phyloP scores from a whole-genome alignment of 139 green algal species.

The Tetratostichococcus sp. region DNA sequence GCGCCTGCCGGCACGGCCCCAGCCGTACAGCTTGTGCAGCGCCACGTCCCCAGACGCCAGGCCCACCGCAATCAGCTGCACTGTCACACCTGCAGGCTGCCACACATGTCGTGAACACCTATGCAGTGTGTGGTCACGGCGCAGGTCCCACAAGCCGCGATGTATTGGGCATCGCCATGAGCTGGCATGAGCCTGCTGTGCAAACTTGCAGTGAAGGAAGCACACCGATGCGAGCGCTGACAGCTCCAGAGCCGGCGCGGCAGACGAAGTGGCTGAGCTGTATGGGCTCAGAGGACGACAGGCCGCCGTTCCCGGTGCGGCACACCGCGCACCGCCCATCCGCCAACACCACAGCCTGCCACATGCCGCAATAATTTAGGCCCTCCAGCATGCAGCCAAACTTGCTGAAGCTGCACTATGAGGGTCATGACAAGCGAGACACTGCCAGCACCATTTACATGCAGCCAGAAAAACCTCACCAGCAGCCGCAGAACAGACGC shows the following conservation, averaged over 20 bases:
- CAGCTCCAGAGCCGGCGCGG: conserved; percentile 13
- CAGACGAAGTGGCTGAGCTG: conserved; percentile 25
- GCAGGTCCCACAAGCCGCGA: too few species aligned
- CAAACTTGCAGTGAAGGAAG: too few species aligned
- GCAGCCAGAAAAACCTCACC: neutral
- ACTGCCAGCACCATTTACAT: too few species aligned
- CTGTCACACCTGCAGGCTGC: conserved; percentile 5
- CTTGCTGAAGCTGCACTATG: too few species aligned
- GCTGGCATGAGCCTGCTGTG: too few species aligned
- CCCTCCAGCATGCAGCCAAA: too few species aligned
- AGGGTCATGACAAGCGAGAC: too few species aligned
- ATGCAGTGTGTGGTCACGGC: too few species aligned
- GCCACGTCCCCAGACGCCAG: conserved; percentile 52
- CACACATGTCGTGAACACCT: too few species aligned
- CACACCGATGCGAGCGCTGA: conserved; percentile 5
- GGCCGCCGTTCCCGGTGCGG: conserved; percentile 18
- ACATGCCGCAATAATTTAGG: too few species aligned
- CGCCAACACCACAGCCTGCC: conserved; percentile 27
- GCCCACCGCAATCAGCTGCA: conserved; percentile 67
- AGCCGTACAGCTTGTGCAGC: conserved; percentile 49
- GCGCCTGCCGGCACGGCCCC: neutral
- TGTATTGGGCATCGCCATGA: neutral
- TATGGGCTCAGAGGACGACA: conserved; percentile 30
- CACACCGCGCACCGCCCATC: conserved; percentile 37
- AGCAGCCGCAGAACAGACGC: conserved; percentile 23